Base-by-base conservation (phyloP, 2,329 filamentous ascomycete genomes). In the Ceratocystis colombiana region DNA sequence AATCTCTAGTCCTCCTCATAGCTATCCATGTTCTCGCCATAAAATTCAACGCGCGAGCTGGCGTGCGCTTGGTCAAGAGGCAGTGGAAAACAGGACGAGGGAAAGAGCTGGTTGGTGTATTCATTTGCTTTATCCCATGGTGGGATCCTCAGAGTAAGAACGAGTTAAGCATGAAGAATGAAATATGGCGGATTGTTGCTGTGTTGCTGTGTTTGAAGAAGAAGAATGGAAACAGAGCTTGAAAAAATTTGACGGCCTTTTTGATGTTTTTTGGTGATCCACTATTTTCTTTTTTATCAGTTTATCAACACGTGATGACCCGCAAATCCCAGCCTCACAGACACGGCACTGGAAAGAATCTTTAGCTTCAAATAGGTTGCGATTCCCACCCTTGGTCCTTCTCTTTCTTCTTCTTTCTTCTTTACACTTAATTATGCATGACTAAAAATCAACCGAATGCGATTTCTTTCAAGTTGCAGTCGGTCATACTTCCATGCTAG, bases 401-500 rank as follows among this genome's bases (percentile, higher is more conserved):
- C 64, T 69, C 64, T 61, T 64, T 71, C 69, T 71, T 70, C 70
- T 71, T 65, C 68, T 70, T 70, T 72, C 71, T 71, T 73, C 73
- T 72, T 72, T 73, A 81, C 76, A 82, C 80, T 76, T 76, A 74
- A 74, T 75, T 71, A 71, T 66, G 81, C 82, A 83, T 80, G 76
- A 82, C 79, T 79, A 84, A 81, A 53, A 59, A 84, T 84, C 82
- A 84, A 84, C 80, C 80, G 79, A 76, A 76, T 72, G 75, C 72
- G 74, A 81, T 71, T 77, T 66, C 25, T 28, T 8, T 73, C 76
- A 74, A 82, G 79, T 81, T 76, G 73, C 74, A 77, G 72, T 77
- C 78, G 81, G 81, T 84, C 82, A 84, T 81, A 83, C 55, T 59
- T 82, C 75, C 75, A 79, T 83, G 82, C 81, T 72, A 84, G 80